Evolutionary conservation across 345 rosid species (phyloP), one percentile per base, ranked within the genome.

Genomic region (Populus simonii): DNA sequence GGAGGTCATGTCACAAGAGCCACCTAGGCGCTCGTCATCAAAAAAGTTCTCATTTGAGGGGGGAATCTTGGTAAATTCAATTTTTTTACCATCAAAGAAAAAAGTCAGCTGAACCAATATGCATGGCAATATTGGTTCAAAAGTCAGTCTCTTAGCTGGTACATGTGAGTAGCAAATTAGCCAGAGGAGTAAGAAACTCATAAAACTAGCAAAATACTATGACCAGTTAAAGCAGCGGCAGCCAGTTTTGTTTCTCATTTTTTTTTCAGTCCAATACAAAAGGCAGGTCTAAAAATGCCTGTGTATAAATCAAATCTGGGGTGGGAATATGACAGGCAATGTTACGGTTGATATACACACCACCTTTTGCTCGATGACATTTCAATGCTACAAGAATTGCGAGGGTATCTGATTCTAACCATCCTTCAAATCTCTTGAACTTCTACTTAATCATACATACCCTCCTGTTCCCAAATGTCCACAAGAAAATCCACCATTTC

Each of bases 401-500:
- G 22, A 51, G 10, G 13, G 66, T 51, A 41, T 79, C 62, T 25
- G 45, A 72, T 72, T 76, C 76, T 72, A 73, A 62, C 63, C 89
- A 80, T 65, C 80, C 72, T 79, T 74, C 74, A 55, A 51, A 22
- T 43, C 43, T 9, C 83, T 84, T 63, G 65, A 27, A 51, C 72
- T 78, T 77, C 73, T 70, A 76, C 31, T 91, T 84, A 94, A 75
- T 90, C 97, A 72, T 94, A 92, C 88, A 91, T 81, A 17, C 95
- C 98, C 79, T 92, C 97, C 78, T 94, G 94, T 82, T 94, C 98
- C 96, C 98, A 94, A 27, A 85, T 43, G 85, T 94, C 96, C 72
- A 94, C 96, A 20, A 94, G 93, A 87, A 92, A 94, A 84, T 92
- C 97, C 43, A 91, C 92, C 98, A 94, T 94, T 86, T 92, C 98